A percentile compares a stretch with the other conserved stretches of the same genome.
phyloP scores from a whole-genome alignment of 495 filamentous ascomycete genomes.

The Penicillium ucsense region DNA sequence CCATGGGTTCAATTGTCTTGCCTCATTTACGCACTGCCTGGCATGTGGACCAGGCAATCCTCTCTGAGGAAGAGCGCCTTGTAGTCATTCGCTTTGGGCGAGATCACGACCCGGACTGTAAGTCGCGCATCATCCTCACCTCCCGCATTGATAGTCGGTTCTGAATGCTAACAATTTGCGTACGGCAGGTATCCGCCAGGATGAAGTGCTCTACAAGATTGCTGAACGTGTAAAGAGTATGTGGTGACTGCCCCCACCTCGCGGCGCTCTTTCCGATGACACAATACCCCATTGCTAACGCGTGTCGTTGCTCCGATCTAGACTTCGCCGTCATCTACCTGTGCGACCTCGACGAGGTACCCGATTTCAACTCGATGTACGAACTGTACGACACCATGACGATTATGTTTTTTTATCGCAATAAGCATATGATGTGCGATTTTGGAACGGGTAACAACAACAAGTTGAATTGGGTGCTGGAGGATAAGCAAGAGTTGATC shows the following conservation, averaged over 20 bases:
- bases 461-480: slow-evolving; percentile 92
- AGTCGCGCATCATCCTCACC: slow-evolving; percentile 1
- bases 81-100: slow-evolving; percentile 93
- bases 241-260: not conserved
- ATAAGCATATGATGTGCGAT: slow-evolving; percentile 98
- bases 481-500: slow-evolving; percentile 98
- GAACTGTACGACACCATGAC: slow-evolving; percentile 66
- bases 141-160: not conserved
- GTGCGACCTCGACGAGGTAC: slow-evolving; percentile 91
- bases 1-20: slow-evolving; percentile 85
- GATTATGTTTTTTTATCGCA: slow-evolving; percentile 91
- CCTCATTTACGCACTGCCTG: slow-evolving; percentile 89
- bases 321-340: slow-evolving; percentile 80
- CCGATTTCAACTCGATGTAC: slow-evolving; percentile 96
- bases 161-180: slow-evolving; percentile 9
- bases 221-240: slow-evolving; percentile 38
- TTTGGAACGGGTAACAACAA: slow-evolving; percentile 98
- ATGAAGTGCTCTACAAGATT: slow-evolving; percentile 81
- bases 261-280: not conserved
- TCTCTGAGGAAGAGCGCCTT: slow-evolving; percentile 86
- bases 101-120: slow-evolving; percentile 59
- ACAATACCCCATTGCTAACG: not conserved
- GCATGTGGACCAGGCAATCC: slow-evolving; percentile 93
- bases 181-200: slow-evolving; percentile 66
- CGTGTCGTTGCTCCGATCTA: slow-evolving; percentile 1